Base-by-base conservation (phyloP, 2,329 filamentous ascomycete species). In the Colletotrichum navitas region DNA sequence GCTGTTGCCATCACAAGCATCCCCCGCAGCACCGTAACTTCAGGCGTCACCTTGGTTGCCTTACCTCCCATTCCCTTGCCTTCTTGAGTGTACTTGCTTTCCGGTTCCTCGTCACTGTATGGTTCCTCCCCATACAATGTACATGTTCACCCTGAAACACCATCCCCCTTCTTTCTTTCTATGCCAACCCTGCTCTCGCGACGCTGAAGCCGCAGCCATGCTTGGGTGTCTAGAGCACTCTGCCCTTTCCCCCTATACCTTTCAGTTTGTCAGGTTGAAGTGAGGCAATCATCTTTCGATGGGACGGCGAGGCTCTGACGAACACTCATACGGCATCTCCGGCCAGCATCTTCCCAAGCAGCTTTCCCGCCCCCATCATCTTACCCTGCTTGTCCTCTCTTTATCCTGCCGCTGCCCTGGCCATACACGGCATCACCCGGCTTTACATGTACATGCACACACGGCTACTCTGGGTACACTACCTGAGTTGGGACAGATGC, bases 401-500 rank as follows among this genome's bases (percentile, higher is more conserved):
- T 21, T 41, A 49, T 55, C 59, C 41, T 49, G 49, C 34, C 58
- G 43, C 29, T 49, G 39, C 41, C 39, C 41, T 55, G 49, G 59
- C 21, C 61, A 55, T 26, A 29, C 21, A 36, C 26, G 58, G 41
- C 52, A 59, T 43, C 49, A 18, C 26, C 59, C n/a, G 41, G 51
- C 66, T 61, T 64, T 68, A 55, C 66, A 47, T 36, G 21, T 61
- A 34, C 56, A 34, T 41, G 41, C 55, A 41, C 39, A 41, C 61
- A 21, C 52, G 32, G 32, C 41, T 64, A 21, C 34, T 63, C 41
- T 54, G 29, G 21, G 43, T 66, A 39, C 52, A 65, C 45, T 59
- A n/a, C 62, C 67, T 54, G 43, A 43, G 41, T 61, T 61, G 60
- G 63, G 47, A 65, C 49, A 58, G 14, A 43, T 47, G 47, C 63